Evolutionary conservation across 768 basidiomycete genomes (phyloP).

Genomic region (Sutorius australiensis): DNA sequence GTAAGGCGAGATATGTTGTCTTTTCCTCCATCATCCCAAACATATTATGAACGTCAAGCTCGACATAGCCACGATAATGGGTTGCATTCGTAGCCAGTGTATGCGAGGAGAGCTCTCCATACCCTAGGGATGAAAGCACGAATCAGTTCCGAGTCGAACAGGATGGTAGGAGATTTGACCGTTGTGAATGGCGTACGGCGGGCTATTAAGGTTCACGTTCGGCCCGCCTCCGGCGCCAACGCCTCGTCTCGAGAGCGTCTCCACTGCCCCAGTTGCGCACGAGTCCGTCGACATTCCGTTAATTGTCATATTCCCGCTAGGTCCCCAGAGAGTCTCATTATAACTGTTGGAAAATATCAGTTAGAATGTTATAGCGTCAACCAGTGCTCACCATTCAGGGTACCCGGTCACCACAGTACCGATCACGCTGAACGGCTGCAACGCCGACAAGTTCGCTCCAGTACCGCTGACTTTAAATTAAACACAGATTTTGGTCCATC

Average conservation of each 20-base stretch:
- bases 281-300: slow-evolving; percentile 59
- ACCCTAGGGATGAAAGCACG: slow-evolving; percentile 31
- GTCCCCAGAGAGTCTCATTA: slow-evolving; percentile 55
- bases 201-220: slow-evolving; percentile 49
- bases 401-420: slow-evolving; percentile 53
- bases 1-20: slow-evolving; percentile 57
- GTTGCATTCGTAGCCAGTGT: slow-evolving; percentile 71
- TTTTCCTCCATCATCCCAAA: slow-evolving; percentile 72
- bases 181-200: slow-evolving; percentile 71
- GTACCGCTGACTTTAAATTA: slow-evolving; percentile 37
- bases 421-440: slow-evolving; percentile 50
- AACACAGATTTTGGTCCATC: not conserved
- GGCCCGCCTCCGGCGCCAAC: slow-evolving; percentile 48
- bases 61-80: slow-evolving; percentile 56
- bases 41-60: slow-evolving; percentile 67
- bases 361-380: not conserved
- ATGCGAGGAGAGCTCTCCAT: slow-evolving; percentile 48
- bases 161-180: slow-evolving; percentile 35
- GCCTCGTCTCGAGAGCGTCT: slow-evolving; percentile 37
- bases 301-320: slow-evolving; percentile 72
- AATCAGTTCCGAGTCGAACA: not conserved
- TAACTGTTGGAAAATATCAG: slow-evolving; percentile 41
- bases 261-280: slow-evolving; percentile 18
- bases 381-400: slow-evolving; percentile 57
- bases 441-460: slow-evolving; percentile 51